These are phyloP conservation scores for Colletotrichum destructivum DNA, from an alignment of 2,329 filamentous ascomycete species.

Conservation along the genomic window DNA sequence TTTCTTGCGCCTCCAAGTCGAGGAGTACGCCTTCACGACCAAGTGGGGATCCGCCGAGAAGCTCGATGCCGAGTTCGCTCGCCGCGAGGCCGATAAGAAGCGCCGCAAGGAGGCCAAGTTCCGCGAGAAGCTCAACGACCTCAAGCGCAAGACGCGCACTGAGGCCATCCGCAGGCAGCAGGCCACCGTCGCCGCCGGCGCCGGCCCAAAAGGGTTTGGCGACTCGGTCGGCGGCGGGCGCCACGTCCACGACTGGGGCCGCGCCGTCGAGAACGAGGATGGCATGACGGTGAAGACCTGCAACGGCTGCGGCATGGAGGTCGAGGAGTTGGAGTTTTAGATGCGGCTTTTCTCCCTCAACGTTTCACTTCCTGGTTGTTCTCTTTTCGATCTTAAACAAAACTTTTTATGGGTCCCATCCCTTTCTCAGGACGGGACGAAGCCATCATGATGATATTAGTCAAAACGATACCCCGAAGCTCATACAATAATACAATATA, in stretches of 20 bases:
- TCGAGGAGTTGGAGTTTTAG: slow-evolving; percentile 80
- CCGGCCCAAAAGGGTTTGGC: slow-evolving; percentile 76
- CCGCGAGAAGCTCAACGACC: slow-evolving; percentile 86
- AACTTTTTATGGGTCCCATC: background rate
- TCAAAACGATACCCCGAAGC: background rate
- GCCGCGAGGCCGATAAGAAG: slow-evolving; percentile 84
- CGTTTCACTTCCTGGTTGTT: background rate
- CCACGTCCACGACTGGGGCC: slow-evolving; percentile 92
- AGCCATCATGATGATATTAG: too few species aligned
- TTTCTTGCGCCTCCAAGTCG: slow-evolving; percentile 92
- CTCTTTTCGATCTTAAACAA: background rate
- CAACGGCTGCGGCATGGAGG: slow-evolving; percentile 82
- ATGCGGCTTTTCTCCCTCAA: background rate
- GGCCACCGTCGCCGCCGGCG: slow-evolving; percentile 66
- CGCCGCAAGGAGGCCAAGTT: slow-evolving; percentile 92
- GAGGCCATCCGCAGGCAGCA: slow-evolving; percentile 87
- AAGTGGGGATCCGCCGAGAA: slow-evolving; percentile 94
- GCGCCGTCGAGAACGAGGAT: slow-evolving; percentile 76
- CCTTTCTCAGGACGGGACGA: too few species aligned
- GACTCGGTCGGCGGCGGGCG: slow-evolving; percentile 78
- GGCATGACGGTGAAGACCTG: slow-evolving; percentile 88
- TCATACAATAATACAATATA: background rate
- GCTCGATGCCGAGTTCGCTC: slow-evolving; percentile 90
- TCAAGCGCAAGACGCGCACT: slow-evolving; percentile 94
- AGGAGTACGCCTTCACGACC: slow-evolving; percentile 89